Percentiles rank a stretch among this genome's conserved stretches.
Conservation (phyloP, 2,329 filamentous ascomycete species). For the Colletotrichum musicola region DNA sequence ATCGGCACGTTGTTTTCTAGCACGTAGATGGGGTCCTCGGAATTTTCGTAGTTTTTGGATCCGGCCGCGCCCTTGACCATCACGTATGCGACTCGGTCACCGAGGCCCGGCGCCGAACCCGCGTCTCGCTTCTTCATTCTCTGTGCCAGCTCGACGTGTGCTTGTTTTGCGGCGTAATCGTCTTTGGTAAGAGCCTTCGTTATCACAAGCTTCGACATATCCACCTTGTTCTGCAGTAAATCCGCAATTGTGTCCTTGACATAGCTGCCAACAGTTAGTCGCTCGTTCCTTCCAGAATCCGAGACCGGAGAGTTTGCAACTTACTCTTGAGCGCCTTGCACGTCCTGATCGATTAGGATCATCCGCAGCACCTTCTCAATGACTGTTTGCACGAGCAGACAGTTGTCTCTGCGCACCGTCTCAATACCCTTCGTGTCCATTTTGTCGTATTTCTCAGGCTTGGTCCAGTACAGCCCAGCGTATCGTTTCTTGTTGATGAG, state of each 20-base stretch:
- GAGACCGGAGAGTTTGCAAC: conserved; percentile 50
- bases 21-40: conserved; percentile 96
- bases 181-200: conserved; percentile 95
- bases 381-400: conserved; percentile 92
- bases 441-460: conserved; percentile 94
- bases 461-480: conserved; percentile 97
- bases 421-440: conserved; percentile 99
- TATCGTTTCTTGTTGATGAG: conserved; percentile 99
- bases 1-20: conserved; percentile 98
- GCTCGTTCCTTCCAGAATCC: conserved; percentile 12
- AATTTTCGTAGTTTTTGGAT: conserved; percentile 96
- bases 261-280: conserved; percentile 69
- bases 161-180: conserved; percentile 92
- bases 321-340: conserved; percentile 92
- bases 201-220: conserved; percentile 99
- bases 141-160: conserved; percentile 93
- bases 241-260: conserved; percentile 97
- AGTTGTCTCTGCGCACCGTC: conserved; percentile 97
- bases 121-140: conserved; percentile 98
- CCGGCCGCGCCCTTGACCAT: conserved; percentile 93
- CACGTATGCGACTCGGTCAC: conserved; percentile 97
- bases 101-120: conserved; percentile 90
- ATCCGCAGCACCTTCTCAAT: conserved; percentile 97
- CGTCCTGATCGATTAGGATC: conserved; percentile 93
- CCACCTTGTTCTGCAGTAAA: conserved; percentile 95